Conservation (phyloP, 352 stramenopile genomes). For the Blastocystis sp. region DNA sequence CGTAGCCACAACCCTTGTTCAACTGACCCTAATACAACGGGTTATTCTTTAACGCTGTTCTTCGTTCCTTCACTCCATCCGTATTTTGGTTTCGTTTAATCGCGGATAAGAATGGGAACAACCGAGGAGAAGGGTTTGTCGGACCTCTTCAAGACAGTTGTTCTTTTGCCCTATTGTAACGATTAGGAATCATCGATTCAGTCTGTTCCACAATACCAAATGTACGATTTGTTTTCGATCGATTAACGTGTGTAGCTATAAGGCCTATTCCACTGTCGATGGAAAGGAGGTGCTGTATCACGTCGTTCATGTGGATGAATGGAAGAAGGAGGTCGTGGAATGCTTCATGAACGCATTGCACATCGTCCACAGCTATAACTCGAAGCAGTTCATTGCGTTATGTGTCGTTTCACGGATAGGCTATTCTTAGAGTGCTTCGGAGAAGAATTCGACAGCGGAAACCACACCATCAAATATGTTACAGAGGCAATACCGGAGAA, state of each 20-base stretch:
- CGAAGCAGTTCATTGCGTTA: neutral
- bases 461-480: conserved; percentile 54
- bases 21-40: neutral
- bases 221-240: neutral
- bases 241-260: conserved; percentile 45
- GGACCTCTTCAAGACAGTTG: conserved; percentile 34
- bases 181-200: conserved; percentile 35
- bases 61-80: too few relatives aligned
- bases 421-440: conserved; percentile 59
- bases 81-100: too few relatives aligned
- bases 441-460: neutral
- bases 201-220: conserved; percentile 7
- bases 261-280: conserved; percentile 60
- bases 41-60: too few relatives aligned
- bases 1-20: neutral
- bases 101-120: neutral
- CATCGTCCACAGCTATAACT: conserved; percentile 50
- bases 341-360: conserved; percentile 60
- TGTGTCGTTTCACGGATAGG: neutral
- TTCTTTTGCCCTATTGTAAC: neutral
- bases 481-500: conserved; percentile 49
- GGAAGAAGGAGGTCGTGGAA: conserved; percentile 44
- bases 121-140: neutral
- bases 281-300: conserved; percentile 55
- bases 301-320: neutral